These are phyloP conservation scores for Cladosporium sp. DNA, from an alignment of 2,329 filamentous ascomycete species.

Conservation along the genomic window DNA sequence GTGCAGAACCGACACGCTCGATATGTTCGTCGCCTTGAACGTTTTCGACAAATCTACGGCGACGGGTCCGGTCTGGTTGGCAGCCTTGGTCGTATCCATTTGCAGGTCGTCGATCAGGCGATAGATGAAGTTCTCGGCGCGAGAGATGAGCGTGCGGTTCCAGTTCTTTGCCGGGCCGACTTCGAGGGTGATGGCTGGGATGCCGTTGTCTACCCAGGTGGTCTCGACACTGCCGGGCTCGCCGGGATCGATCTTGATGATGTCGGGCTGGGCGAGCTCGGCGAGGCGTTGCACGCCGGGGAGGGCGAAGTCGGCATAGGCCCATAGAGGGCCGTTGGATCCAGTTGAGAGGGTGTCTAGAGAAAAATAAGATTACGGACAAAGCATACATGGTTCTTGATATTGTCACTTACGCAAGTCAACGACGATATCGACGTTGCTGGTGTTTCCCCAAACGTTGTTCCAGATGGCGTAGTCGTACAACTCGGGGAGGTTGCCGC, in stretches of 20 bases:
- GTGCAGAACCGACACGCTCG: constrained; percentile 38
- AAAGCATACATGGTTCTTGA: background rate
- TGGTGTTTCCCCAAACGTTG: constrained; percentile 42
- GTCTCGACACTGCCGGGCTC: constrained; percentile 45
- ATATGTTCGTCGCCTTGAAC: constrained; percentile 36
- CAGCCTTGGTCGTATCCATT: constrained; percentile 15
- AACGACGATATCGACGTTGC: constrained; percentile 44
- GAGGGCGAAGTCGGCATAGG: constrained; percentile 43
- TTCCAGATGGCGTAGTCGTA: constrained; percentile 43
- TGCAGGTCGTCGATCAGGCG: constrained; percentile 20
- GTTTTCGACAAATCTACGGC: constrained; percentile 26
- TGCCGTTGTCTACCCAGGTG: constrained; percentile 39
- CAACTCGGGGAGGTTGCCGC: constrained; percentile 24
- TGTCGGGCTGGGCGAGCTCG: constrained; percentile 44
- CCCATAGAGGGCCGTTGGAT: constrained; percentile 42
- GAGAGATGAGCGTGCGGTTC: constrained; percentile 41
- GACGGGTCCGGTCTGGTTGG: constrained; percentile 8
- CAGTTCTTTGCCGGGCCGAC: constrained; percentile 44
- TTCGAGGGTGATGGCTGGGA: constrained; percentile 44
- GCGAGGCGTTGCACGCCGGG: constrained; percentile 43
- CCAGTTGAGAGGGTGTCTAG: constrained; percentile 42
- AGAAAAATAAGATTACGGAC: constrained; percentile 1
- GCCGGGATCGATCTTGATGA: constrained; percentile 44
- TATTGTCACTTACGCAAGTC: constrained; percentile 32
- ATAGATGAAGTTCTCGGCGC: constrained; percentile 32